These are phyloP conservation scores for Poa annua DNA, from an alignment of 176 grass and related monocot genomes.

Conservation along the genomic window DNA sequence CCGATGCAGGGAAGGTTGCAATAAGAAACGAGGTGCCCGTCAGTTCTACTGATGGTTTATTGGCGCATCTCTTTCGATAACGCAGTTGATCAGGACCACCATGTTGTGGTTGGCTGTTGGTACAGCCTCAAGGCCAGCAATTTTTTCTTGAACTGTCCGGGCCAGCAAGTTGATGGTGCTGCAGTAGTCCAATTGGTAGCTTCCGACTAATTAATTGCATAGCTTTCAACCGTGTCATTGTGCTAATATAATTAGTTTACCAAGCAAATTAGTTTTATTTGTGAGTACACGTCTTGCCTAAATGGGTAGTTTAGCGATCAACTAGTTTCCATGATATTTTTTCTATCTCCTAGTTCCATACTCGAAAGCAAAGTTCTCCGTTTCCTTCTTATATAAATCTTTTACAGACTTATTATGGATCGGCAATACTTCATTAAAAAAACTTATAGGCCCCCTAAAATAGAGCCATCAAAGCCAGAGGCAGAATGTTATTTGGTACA, in stretches of 20 bases:
- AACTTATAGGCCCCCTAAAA: background rate
- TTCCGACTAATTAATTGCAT: slow-evolving; percentile 25
- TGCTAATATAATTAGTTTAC: slow-evolving; percentile 10
- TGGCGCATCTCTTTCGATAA: slow-evolving; percentile 32
- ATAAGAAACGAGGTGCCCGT: background rate
- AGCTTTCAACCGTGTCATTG: slow-evolving; percentile 17
- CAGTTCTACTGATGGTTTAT: slow-evolving; percentile 24
- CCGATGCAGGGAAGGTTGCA: slow-evolving; percentile 5
- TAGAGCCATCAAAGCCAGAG: background rate
- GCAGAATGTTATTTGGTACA: background rate
- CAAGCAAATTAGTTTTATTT: background rate
- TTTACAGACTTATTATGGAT: no score
- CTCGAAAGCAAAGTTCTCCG: background rate
- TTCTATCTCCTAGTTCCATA: background rate
- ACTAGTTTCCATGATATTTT: background rate
- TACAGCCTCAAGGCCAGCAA: slow-evolving; percentile 45
- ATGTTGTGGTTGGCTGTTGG: slow-evolving; percentile 44
- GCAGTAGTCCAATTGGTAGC: background rate
- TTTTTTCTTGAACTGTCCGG: background rate
- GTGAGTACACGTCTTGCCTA: background rate
- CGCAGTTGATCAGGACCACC: slow-evolving; percentile 35
- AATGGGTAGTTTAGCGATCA: background rate
- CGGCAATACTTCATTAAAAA: no score
- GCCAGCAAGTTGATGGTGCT: slow-evolving; percentile 41
- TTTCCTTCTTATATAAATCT: background rate